phyloP scores from a whole-genome alignment of 1,284 basidiomycete species.

The Trichosporon ovoides region DNA sequence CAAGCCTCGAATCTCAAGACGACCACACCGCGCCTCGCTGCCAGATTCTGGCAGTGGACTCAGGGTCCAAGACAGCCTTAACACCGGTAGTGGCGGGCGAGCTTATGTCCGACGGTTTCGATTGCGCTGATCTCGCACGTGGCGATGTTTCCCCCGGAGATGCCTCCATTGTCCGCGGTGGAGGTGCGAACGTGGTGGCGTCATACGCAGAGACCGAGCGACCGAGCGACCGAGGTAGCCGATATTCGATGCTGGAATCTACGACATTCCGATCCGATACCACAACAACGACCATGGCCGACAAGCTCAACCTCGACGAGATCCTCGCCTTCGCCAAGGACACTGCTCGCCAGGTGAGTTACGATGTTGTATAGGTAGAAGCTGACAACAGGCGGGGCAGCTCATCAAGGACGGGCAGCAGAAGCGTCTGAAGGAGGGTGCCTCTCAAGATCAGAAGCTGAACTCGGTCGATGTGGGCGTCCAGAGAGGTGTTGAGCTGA shows the following conservation, averaged over 20 bases:
- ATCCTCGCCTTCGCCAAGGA: slow-evolving; percentile 68
- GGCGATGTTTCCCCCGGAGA: not conserved
- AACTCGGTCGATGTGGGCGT: slow-evolving; percentile 68
- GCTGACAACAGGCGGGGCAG: slow-evolving; percentile 45
- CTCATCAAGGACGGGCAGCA: slow-evolving; percentile 50
- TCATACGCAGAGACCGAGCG: too few species aligned
- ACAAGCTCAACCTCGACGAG: slow-evolving; percentile 55
- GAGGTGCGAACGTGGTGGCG: slow-evolving; percentile 2
- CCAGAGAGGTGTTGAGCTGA: not conserved
- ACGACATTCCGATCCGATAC: not conserved
- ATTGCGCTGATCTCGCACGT: not conserved
- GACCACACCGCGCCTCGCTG: not conserved
- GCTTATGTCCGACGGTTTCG: not conserved
- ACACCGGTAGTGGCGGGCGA: not conserved
- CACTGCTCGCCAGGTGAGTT: slow-evolving; percentile 56
- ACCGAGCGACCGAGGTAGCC: too few species aligned
- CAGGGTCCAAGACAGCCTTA: not conserved
- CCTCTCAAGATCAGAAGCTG: slow-evolving; percentile 72
- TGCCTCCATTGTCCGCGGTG: not conserved
- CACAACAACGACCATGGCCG: slow-evolving; percentile 20
- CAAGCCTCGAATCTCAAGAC: slow-evolving; percentile 1
- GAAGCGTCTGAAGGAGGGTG: slow-evolving; percentile 49
- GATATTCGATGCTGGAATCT: too few species aligned
- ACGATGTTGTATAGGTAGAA: too few species aligned
- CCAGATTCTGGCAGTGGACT: not conserved